These are phyloP conservation scores for Ceratobasidium papillatum DNA, from an alignment of 1,284 basidiomycete genomes.

Conservation along the genomic window DNA sequence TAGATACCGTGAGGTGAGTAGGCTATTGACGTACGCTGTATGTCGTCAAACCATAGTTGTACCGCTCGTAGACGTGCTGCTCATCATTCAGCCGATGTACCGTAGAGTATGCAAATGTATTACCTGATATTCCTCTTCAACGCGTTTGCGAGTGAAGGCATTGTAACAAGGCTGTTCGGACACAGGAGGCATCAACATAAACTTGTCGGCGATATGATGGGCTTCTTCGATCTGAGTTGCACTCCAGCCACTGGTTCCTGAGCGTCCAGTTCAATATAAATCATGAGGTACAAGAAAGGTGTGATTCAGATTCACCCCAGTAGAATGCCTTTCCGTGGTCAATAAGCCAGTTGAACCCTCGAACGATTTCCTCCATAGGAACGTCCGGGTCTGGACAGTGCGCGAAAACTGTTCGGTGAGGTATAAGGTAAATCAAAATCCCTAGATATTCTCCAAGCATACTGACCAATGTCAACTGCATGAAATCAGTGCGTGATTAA, in stretches of 20 bases:
- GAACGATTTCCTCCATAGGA: conserved; percentile 61
- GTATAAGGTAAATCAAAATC: conserved; percentile 48
- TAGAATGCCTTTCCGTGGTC: conserved; percentile 54
- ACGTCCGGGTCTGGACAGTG: conserved; percentile 56
- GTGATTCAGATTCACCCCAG: conserved; percentile 45
- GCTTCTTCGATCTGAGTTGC: conserved; percentile 60
- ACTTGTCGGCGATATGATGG: conserved; percentile 57
- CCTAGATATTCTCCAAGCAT: not conserved
- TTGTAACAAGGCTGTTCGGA: conserved; percentile 58
- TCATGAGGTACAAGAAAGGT: not conserved
- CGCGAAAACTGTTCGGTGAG: conserved; percentile 34
- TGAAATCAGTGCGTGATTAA: not conserved
- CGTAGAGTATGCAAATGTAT: not conserved
- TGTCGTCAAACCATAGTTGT: conserved; percentile 24
- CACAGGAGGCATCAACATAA: conserved; percentile 58
- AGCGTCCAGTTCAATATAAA: not conserved
- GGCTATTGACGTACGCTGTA: not conserved
- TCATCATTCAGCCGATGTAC: not conserved
- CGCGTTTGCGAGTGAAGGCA: conserved; percentile 34
- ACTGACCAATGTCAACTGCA: conserved; percentile 28
- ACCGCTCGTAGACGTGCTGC: conserved; percentile 32
- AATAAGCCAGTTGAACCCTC: conserved; percentile 60
- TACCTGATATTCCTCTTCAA: conserved; percentile 31
- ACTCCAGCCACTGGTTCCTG: conserved; percentile 57
- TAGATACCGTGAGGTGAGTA: not conserved